Percentiles rank a stretch among this genome's conserved stretches.
Conservation (phyloP, 345 rosid genomes). For the Salix udensis region DNA sequence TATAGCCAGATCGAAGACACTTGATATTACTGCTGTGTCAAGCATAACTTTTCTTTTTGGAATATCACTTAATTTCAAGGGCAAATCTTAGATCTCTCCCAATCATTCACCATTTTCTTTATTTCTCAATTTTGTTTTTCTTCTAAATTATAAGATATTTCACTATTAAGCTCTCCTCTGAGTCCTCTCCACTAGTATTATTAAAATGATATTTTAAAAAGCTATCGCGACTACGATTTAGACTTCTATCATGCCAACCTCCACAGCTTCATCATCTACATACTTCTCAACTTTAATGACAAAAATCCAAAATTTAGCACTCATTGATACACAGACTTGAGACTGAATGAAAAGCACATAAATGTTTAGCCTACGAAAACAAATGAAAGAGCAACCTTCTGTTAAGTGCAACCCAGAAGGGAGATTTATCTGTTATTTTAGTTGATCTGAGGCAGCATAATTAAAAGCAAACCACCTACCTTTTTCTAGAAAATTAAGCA, state of each 20-base stretch:
- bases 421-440: neutral
- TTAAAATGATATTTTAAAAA: too few relatives aligned
- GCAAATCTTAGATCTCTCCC: too few relatives aligned
- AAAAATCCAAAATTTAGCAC: neutral
- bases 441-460: neutral
- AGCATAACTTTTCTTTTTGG: too few relatives aligned
- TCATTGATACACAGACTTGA: neutral
- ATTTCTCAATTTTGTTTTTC: too few relatives aligned
- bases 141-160: too few relatives aligned
- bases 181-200: too few relatives aligned
- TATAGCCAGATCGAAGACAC: conserved; percentile 23
- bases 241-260: too few relatives aligned
- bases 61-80: too few relatives aligned
- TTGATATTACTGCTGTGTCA: conserved; percentile 31
- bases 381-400: neutral
- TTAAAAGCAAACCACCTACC: neutral
- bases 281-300: neutral
- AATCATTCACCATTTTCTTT: too few relatives aligned
- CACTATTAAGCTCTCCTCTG: too few relatives aligned
- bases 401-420: neutral
- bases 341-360: neutral
- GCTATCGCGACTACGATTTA: too few relatives aligned
- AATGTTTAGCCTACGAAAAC: neutral
- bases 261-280: neutral
- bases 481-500: neutral